Evolutionary conservation across 2,329 filamentous ascomycete species (phyloP).

Genomic region (Hymenoscyphus salicellus): DNA sequence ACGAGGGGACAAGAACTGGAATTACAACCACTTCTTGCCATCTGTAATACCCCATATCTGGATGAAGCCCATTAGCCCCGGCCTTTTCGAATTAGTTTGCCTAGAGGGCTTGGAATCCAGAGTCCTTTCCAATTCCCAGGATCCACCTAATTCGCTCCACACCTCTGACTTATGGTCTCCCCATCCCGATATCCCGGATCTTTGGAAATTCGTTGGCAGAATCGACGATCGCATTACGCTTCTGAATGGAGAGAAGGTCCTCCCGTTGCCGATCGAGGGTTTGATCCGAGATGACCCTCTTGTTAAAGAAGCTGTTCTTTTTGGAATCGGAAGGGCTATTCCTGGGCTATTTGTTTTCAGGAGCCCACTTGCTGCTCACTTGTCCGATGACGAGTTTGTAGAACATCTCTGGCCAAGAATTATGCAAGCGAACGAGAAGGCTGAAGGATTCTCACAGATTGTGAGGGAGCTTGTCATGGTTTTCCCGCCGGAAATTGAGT

Average conservation of each 20-base stretch:
- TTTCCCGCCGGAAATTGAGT: constrained; percentile 42
- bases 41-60: constrained; percentile 19
- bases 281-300: constrained; percentile 50
- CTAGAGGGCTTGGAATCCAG: constrained; percentile 42
- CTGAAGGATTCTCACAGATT: constrained; percentile 53
- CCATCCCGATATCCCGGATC: constrained; percentile 41
- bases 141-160: constrained; percentile 45
- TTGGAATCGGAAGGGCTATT: constrained; percentile 51
- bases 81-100: constrained; percentile 34
- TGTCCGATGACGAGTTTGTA: constrained; percentile 46
- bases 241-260: constrained; percentile 48
- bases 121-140: constrained; percentile 39
- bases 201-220: constrained; percentile 47
- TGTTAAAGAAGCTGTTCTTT: constrained; percentile 56
- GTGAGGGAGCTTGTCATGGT: constrained; percentile 52
- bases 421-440: constrained; percentile 48
- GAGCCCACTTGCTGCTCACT: constrained; percentile 40
- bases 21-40: constrained; percentile 47
- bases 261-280: constrained; percentile 49
- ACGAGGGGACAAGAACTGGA: constrained; percentile 55
- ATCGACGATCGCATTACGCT: constrained; percentile 47
- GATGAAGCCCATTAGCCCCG: constrained; percentile 32
- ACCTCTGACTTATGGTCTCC: constrained; percentile 45
- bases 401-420: constrained; percentile 50
- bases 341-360: constrained; percentile 54